Conservation (phyloP, 1,284 basidiomycete species). For the Afroboletus lepidellus region DNA sequence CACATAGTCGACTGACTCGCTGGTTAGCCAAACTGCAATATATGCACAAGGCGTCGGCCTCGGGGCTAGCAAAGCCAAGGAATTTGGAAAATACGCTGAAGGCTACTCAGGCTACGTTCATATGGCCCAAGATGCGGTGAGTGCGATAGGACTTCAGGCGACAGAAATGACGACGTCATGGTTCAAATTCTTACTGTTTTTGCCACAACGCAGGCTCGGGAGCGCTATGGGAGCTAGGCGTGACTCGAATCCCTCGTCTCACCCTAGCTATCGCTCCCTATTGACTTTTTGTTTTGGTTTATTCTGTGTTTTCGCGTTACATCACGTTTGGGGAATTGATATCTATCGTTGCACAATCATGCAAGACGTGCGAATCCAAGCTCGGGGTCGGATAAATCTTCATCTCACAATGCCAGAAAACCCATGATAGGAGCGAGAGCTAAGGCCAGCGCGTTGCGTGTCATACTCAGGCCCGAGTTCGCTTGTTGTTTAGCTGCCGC, state of each 20-base stretch:
- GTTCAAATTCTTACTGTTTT: slow-evolving; percentile 25
- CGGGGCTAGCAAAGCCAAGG: slow-evolving; percentile 85
- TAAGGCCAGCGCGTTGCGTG: slow-evolving; percentile 24
- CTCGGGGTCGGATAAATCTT: neutral
- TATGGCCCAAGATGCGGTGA: slow-evolving; percentile 69
- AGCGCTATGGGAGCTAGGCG: slow-evolving; percentile 36
- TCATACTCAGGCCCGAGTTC: slow-evolving; percentile 23
- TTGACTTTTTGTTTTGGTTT: slow-evolving; percentile 16
- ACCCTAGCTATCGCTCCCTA: slow-evolving; percentile 5
- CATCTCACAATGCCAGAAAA: slow-evolving; percentile 26
- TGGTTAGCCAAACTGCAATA: slow-evolving; percentile 68
- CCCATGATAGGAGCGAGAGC: slow-evolving; percentile 31
- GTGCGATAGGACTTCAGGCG: slow-evolving; percentile 24
- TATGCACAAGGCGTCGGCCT: slow-evolving; percentile 86
- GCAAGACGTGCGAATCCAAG: slow-evolving; percentile 1
- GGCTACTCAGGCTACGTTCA: slow-evolving; percentile 71
- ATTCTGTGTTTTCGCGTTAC: slow-evolving; percentile 11
- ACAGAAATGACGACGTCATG: slow-evolving; percentile 20
- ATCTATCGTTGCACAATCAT: slow-evolving; percentile 17
- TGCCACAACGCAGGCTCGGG: slow-evolving; percentile 44
- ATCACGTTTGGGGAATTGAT: slow-evolving; percentile 16
- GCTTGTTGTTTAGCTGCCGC: slow-evolving; percentile 16
- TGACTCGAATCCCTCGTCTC: slow-evolving; percentile 12
- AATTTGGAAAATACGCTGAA: slow-evolving; percentile 73
- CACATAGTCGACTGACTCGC: slow-evolving; percentile 9